Percentiles rank a stretch among this genome's conserved stretches.
Evolutionary conservation across 2,329 filamentous ascomycete genomes (phyloP).

Genomic region (Fusarium falciforme): DNA sequence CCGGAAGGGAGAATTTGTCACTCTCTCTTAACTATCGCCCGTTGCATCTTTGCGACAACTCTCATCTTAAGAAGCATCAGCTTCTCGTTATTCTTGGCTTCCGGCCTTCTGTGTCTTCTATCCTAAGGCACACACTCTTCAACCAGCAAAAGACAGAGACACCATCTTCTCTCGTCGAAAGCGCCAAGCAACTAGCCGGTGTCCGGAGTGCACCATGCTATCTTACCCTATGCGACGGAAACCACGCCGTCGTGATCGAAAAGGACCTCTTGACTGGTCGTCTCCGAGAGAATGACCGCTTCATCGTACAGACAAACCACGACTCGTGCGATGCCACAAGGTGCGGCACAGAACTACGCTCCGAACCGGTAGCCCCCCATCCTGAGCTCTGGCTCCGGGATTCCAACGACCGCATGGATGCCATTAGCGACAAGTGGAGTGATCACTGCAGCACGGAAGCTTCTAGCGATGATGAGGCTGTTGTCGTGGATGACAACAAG

Average conservation of each 20-base stretch:
- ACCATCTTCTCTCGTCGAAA: neutral
- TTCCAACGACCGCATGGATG: constrained; percentile 16
- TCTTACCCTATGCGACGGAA: constrained; percentile 15
- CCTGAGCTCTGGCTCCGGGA: constrained; percentile 19
- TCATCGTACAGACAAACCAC: constrained; percentile 69
- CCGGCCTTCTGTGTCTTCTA: constrained; percentile 15
- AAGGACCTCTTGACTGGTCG: constrained; percentile 47
- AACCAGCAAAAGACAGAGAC: neutral
- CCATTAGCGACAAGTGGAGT: constrained; percentile 13
- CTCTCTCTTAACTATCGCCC: constrained; percentile 20
- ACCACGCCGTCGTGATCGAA: constrained; percentile 15
- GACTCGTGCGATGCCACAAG: constrained; percentile 49
- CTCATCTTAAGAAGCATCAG: constrained; percentile 8
- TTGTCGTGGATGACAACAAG: neutral
- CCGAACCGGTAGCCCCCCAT: neutral
- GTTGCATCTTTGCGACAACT: constrained; percentile 9
- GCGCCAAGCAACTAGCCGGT: neutral
- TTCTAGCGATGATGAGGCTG: neutral
- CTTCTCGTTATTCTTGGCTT: constrained; percentile 12
- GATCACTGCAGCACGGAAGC: neutral
- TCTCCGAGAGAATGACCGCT: constrained; percentile 57
- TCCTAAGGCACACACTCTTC: constrained; percentile 8
- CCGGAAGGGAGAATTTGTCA: constrained; percentile 1
- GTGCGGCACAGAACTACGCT: neutral
- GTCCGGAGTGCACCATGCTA: constrained; percentile 10